Evolutionary conservation across 2,329 filamentous ascomycete species (phyloP).

Genomic region (Teratosphaeria nubilosa): DNA sequence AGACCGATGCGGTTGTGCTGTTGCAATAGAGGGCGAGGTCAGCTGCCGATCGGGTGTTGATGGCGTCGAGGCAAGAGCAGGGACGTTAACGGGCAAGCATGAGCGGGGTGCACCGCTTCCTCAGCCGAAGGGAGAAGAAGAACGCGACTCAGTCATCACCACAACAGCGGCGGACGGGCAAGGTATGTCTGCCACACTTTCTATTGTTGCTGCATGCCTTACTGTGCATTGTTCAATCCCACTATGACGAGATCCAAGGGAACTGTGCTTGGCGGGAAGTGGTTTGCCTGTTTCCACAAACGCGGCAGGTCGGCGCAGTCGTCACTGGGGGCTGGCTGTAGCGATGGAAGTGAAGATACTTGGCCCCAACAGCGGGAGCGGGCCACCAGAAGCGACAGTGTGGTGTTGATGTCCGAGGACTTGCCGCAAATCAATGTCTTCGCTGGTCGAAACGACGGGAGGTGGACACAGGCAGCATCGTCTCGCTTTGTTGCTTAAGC

Average conservation of each 20-base stretch:
- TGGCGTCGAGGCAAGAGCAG: background rate
- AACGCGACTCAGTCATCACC: background rate
- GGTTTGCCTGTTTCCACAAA: background rate
- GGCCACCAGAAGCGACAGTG: background rate
- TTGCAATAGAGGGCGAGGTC: background rate
- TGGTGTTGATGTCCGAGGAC: background rate
- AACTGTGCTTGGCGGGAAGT: background rate
- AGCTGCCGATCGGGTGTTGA: background rate
- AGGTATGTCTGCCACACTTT: constrained; percentile 4
- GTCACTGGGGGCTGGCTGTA: background rate
- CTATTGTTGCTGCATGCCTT: background rate
- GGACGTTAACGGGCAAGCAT: constrained; percentile 17
- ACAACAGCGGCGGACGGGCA: constrained; percentile 8
- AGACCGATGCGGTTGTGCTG: background rate
- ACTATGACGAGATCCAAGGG: background rate
- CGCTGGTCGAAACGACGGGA: background rate
- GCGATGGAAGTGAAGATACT: background rate
- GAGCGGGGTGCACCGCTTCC: constrained; percentile 52
- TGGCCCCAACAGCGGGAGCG: background rate
- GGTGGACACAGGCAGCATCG: too few relatives aligned
- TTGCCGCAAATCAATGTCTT: background rate
- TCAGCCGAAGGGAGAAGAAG: constrained; percentile 58
- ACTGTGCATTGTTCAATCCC: too few relatives aligned
- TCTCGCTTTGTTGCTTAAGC: background rate
- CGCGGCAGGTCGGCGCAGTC: background rate